These are phyloP conservation scores for Euphrasia arctica DNA, from an alignment of 305 asterid genomes.

Conservation along the genomic window DNA sequence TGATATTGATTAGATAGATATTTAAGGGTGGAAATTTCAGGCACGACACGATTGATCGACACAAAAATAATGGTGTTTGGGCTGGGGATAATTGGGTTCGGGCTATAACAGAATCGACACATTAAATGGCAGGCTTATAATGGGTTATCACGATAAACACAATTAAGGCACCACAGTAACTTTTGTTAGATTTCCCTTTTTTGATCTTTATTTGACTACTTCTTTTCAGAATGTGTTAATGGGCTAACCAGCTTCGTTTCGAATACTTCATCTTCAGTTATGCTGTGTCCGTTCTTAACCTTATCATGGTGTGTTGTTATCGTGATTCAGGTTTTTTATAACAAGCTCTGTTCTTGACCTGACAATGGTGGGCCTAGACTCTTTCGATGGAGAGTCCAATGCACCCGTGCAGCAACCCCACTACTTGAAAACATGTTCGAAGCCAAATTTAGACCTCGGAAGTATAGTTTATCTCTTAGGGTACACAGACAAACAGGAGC, in stretches of 20 bases:
- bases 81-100: too few species aligned
- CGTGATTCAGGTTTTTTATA: constrained; percentile 72
- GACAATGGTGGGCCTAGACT: constrained; percentile 92
- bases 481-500: constrained; percentile 61
- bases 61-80: too few species aligned
- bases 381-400: constrained; percentile 73
- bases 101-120: too few species aligned
- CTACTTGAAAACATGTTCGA: constrained; percentile 69
- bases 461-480: constrained; percentile 75
- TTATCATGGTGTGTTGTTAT: background rate
- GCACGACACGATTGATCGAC: too few species aligned
- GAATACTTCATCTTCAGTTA: background rate
- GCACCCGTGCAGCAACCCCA: constrained; percentile 57
- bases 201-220: background rate
- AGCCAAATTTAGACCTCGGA: constrained; percentile 81
- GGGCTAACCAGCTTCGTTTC: background rate
- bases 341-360: constrained; percentile 95
- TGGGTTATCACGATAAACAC: background rate
- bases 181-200: background rate
- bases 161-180: background rate
- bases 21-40: too few species aligned
- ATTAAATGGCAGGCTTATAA: background rate
- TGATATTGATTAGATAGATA: too few species aligned
- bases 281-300: background rate
- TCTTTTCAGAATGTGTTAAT: background rate